Base-by-base conservation (phyloP, 106 monocot species). In the Agapanthus africanus region DNA sequence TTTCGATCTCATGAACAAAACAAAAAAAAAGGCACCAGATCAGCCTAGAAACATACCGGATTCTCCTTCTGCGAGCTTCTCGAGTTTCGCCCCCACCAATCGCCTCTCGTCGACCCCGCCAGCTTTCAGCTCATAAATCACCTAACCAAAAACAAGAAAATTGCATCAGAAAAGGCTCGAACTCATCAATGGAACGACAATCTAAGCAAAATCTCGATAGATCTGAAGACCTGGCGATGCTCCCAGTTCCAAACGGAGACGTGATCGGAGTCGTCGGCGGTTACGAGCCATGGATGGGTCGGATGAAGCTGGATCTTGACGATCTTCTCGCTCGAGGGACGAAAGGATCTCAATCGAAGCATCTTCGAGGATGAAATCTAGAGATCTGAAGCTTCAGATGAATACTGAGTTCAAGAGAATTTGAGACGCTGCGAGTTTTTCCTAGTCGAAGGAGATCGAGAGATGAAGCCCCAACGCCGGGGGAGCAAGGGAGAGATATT, bases 161-260 rank as follows among this genome's bases (percentile, higher is more conserved):
- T 4, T 61, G 35, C 61, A 61, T 36, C 35, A 16, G 4, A 61
- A 61, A 31, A 57, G 1, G 27, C 56, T 57, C 27, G 36, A 18
- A 62, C 25, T 18, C 25, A 57, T 33, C 50, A 26, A 40, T 18
- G 27, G 38, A 69, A 18, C 11, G 2, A 52, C 76, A 25, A 65
- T 11, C 1, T 6, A 28, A 44, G 25, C 22, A 38, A 62, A 54
- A 52, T 27, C 31, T 26, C 27, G 42, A 18, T 30, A 44, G 21
- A 54, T 37, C 36, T 66, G 34, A 31, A 64, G 21, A 97, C 97
- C 89, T 97, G 97, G 38, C 97, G 92, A 64, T 97, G 92, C 79
- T 97, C 97, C 97, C 97, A 97, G 50, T 97, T 88, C 92, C 97
- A 97, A 23, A 97, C 97, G 44, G 89, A 97, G 50, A 97, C 91